These are phyloP conservation scores for Colletotrichum sp. DNA, from an alignment of 2,329 filamentous ascomycete genomes.

Conservation along the genomic window DNA sequence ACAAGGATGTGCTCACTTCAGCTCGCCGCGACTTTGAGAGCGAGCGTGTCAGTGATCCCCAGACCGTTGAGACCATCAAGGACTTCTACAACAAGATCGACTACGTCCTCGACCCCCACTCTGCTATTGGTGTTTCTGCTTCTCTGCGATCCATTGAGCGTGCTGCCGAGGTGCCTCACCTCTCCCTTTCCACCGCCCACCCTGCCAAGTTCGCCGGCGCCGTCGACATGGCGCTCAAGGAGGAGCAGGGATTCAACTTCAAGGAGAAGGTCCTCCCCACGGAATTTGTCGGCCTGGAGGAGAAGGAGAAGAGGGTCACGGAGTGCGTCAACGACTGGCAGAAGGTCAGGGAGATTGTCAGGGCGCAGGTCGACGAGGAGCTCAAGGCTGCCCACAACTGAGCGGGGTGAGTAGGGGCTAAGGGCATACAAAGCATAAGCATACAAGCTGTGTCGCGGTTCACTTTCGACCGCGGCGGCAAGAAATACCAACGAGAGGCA, in stretches of 20 bases:
- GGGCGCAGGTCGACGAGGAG: constrained; percentile 73
- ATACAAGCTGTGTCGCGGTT: background rate
- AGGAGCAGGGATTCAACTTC: constrained; percentile 77
- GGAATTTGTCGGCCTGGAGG: constrained; percentile 81
- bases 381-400: constrained; percentile 34
- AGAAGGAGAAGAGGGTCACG: constrained; percentile 75
- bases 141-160: constrained; percentile 70
- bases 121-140: constrained; percentile 84
- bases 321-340: constrained; percentile 74
- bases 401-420: background rate
- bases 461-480: background rate
- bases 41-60: constrained; percentile 69
- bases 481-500: background rate
- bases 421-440: background rate
- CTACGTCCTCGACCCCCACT: constrained; percentile 93
- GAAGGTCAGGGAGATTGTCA: constrained; percentile 76
- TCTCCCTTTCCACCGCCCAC: constrained; percentile 91
- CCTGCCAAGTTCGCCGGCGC: constrained; percentile 92
- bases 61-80: constrained; percentile 71
- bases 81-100: constrained; percentile 60
- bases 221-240: constrained; percentile 78
- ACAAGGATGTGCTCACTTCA: constrained; percentile 70
- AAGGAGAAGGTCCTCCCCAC: constrained; percentile 74
- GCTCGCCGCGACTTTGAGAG: constrained; percentile 81
- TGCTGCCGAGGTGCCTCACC: constrained; percentile 64